Conservation (phyloP, 2,329 filamentous ascomycete genomes). For the Diplodia scrobiculata region DNA sequence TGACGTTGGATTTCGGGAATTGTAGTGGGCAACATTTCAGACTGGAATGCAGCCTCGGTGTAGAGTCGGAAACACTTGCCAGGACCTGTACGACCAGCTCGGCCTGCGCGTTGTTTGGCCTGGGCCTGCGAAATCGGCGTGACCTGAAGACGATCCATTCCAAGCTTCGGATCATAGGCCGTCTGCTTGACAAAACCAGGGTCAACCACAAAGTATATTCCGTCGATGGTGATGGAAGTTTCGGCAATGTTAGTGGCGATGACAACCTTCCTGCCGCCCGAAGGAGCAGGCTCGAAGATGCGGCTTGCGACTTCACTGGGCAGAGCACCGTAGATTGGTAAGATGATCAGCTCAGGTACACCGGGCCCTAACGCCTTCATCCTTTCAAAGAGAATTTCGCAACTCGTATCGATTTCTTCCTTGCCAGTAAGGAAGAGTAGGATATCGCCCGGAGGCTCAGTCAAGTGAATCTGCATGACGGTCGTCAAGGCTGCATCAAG, state of each 20-base stretch:
- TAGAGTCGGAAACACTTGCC: slow-evolving; percentile 96
- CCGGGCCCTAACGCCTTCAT: slow-evolving; percentile 93
- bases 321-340: slow-evolving; percentile 94
- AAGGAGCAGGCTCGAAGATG: slow-evolving; percentile 91
- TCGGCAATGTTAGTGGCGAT: slow-evolving; percentile 99
- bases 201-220: slow-evolving; percentile 96
- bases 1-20: slow-evolving; percentile 96
- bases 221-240: slow-evolving; percentile 95
- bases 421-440: slow-evolving; percentile 96
- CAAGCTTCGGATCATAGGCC: slow-evolving; percentile 92
- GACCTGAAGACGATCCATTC: slow-evolving; percentile 95
- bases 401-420: slow-evolving; percentile 95
- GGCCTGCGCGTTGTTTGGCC: slow-evolving; percentile 88
- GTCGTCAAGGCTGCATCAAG: slow-evolving; percentile 91
- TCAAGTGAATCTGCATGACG: slow-evolving; percentile 97
- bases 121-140: slow-evolving; percentile 97
- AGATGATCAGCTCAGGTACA: slow-evolving; percentile 86
- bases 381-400: slow-evolving; percentile 87
- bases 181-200: slow-evolving; percentile 98
- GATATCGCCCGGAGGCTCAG: slow-evolving; percentile 89
- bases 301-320: slow-evolving; percentile 90
- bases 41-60: slow-evolving; percentile 92
- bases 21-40: slow-evolving; percentile 93
- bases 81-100: slow-evolving; percentile 90
- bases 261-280: slow-evolving; percentile 86